A percentile compares a stretch with the other conserved stretches of the same genome.
These are phyloP conservation scores for Mycosarcoma mackinlayi DNA, from an alignment of 1,284 basidiomycete genomes.

Conservation along the genomic window DNA sequence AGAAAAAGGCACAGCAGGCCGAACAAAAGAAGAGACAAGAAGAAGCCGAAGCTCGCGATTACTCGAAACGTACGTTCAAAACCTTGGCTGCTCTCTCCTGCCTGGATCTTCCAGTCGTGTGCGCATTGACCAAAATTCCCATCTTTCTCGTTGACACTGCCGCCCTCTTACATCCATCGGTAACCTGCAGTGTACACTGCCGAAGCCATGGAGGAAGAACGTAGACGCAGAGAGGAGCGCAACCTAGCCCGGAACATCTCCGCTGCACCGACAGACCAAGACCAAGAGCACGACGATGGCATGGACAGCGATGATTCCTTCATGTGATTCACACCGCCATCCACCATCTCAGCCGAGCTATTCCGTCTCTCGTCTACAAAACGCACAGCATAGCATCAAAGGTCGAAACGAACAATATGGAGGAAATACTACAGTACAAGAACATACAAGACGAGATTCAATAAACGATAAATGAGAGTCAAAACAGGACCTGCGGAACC, in stretches of 20 bases:
- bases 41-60: conserved; percentile 58
- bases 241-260: conserved; percentile 25
- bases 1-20: conserved; percentile 53
- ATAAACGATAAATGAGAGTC: conserved; percentile 18
- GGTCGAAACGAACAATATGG: not conserved
- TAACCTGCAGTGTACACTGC: conserved; percentile 62
- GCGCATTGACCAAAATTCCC: no score
- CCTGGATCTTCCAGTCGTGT: no score
- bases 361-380: not conserved
- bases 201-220: conserved; percentile 61
- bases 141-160: not conserved
- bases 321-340: conserved; percentile 39
- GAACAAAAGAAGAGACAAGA: conserved; percentile 73
- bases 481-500: conserved; percentile 10
- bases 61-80: conserved; percentile 69
- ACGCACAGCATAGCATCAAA: not conserved
- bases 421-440: conserved; percentile 39
- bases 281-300: conserved; percentile 46
- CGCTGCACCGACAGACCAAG: conserved; percentile 18
- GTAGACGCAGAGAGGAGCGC: conserved; percentile 44
- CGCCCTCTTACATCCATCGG: no score
- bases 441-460: conserved; percentile 33
- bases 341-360: no score
- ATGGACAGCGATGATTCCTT: conserved; percentile 62
- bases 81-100: not conserved